Evolutionary conservation across 1,284 basidiomycete species (phyloP).

Genomic region (Coniferiporia sulphurascens): DNA sequence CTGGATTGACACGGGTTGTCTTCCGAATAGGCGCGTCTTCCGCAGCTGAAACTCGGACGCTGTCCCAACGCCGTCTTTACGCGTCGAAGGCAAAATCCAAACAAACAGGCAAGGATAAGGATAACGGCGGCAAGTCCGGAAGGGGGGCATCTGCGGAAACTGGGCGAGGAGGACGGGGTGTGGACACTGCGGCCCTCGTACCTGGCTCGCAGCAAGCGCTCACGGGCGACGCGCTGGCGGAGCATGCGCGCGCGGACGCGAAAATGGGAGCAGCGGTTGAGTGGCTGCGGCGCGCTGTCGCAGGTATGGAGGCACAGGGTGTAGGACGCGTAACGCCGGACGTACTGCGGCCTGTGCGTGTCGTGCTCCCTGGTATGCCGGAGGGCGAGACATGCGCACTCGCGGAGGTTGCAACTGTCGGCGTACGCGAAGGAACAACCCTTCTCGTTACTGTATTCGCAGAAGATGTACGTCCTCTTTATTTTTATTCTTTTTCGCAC

Average conservation of each 20-base stretch:
- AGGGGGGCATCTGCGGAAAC: background rate
- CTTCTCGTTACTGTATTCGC: slow-evolving; percentile 72
- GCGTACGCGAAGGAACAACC: slow-evolving; percentile 68
- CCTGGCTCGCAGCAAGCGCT: slow-evolving; percentile 32
- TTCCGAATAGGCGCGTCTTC: too few relatives aligned
- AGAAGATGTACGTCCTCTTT: slow-evolving; percentile 33
- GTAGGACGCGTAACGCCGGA: slow-evolving; percentile 69
- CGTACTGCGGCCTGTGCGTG: slow-evolving; percentile 62
- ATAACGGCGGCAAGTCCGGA: background rate
- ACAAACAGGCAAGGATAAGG: slow-evolving; percentile 3
- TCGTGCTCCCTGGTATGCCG: slow-evolving; percentile 41
- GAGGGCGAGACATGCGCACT: slow-evolving; percentile 37
- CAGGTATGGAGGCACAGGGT: slow-evolving; percentile 61
- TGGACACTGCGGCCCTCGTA: slow-evolving; percentile 23
- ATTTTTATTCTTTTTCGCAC: slow-evolving; percentile 2
- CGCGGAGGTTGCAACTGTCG: slow-evolving; percentile 71
- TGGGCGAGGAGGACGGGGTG: background rate
- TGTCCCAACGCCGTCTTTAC: background rate
- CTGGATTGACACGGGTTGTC: too few relatives aligned
- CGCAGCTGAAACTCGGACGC: background rate
- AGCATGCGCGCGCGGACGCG: slow-evolving; percentile 55
- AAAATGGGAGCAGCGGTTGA: slow-evolving; percentile 60
- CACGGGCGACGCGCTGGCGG: slow-evolving; percentile 29
- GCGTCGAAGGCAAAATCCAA: slow-evolving; percentile 9
- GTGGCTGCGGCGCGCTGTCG: slow-evolving; percentile 68